Evolutionary conservation across 2,329 filamentous ascomycete species (phyloP).

Genomic region (Pseudogymnoascus sp.): DNA sequence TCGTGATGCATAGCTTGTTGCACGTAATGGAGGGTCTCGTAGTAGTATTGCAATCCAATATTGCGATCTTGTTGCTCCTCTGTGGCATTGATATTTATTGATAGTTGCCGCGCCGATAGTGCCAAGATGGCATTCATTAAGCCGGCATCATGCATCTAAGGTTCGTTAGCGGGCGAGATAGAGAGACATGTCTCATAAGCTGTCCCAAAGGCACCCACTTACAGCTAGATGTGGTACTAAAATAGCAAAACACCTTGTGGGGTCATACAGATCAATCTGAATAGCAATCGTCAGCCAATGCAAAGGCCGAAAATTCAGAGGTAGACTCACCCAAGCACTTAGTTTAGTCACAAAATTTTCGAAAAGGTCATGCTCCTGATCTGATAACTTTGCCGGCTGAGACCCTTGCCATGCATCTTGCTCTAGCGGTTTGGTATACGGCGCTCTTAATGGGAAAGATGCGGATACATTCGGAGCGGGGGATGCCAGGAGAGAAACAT

Average conservation of each 20-base stretch:
- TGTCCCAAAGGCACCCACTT: neutral
- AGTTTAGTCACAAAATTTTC: conserved; percentile 21
- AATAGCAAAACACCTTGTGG: conserved; percentile 28
- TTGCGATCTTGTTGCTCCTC: conserved; percentile 28
- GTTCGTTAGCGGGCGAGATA: conserved; percentile 15
- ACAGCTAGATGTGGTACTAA: conserved; percentile 30
- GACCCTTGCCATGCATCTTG: conserved; percentile 19
- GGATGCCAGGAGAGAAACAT: neutral
- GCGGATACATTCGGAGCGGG: neutral
- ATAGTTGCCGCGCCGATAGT: conserved; percentile 45
- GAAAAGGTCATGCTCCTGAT: conserved; percentile 21
- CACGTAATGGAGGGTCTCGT: conserved; percentile 55
- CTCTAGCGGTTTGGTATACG: conserved; percentile 13
- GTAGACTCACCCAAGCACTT: conserved; percentile 20
- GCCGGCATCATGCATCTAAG: conserved; percentile 45
- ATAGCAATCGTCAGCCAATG: neutral
- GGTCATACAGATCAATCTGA: conserved; percentile 30
- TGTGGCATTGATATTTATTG: conserved; percentile 29
- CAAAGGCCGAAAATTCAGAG: neutral
- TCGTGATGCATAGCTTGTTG: conserved; percentile 51
- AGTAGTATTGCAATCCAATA: conserved; percentile 47
- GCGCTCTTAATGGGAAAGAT: neutral
- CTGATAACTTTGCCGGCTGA: conserved; percentile 16
- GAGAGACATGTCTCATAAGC: neutral
- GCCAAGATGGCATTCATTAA: conserved; percentile 51